Conservation (phyloP, 2,329 filamentous ascomycete genomes). For the Herpotrichia juniperi region DNA sequence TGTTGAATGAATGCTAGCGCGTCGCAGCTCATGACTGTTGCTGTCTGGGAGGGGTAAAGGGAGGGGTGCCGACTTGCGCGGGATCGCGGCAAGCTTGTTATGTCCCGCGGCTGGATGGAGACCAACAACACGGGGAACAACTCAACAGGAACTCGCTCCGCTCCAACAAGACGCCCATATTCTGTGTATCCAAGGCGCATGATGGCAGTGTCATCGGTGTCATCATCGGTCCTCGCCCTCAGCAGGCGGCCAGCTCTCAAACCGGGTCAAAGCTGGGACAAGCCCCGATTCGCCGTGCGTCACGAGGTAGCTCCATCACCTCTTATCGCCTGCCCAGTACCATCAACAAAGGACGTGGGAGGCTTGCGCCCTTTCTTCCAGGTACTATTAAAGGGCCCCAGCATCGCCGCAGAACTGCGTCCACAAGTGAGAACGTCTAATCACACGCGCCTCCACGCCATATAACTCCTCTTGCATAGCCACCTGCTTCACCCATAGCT, state of each 20-base stretch:
- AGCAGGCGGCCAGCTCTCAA: slow-evolving; percentile 21
- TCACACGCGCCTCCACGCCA: slow-evolving; percentile 28
- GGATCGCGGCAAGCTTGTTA: slow-evolving; percentile 20
- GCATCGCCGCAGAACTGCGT: slow-evolving; percentile 12
- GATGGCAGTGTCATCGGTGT: slow-evolving; percentile 37
- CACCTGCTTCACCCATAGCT: slow-evolving; percentile 27
- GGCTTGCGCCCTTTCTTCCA: slow-evolving; percentile 30
- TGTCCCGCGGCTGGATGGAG: slow-evolving; percentile 5
- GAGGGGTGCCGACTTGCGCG: neutral
- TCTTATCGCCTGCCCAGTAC: slow-evolving; percentile 22
- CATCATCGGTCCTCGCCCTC: slow-evolving; percentile 23
- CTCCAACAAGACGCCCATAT: slow-evolving; percentile 41
- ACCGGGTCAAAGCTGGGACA: slow-evolving; percentile 30
- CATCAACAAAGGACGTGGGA: slow-evolving; percentile 29
- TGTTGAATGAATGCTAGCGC: slow-evolving; percentile 22
- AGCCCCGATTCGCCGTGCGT: slow-evolving; percentile 37
- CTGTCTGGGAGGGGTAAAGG: slow-evolving; percentile 27
- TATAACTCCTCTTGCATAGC: slow-evolving; percentile 34
- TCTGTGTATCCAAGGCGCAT: slow-evolving; percentile 34
- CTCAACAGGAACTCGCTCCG: slow-evolving; percentile 23
- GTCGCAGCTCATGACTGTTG: slow-evolving; percentile 29
- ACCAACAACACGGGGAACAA: neutral
- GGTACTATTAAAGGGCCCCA: slow-evolving; percentile 29
- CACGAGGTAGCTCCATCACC: slow-evolving; percentile 26
- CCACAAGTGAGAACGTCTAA: slow-evolving; percentile 9